Conservation (phyloP, 371 early-diverging fungal genomes). For the Coemansia sp. region DNA sequence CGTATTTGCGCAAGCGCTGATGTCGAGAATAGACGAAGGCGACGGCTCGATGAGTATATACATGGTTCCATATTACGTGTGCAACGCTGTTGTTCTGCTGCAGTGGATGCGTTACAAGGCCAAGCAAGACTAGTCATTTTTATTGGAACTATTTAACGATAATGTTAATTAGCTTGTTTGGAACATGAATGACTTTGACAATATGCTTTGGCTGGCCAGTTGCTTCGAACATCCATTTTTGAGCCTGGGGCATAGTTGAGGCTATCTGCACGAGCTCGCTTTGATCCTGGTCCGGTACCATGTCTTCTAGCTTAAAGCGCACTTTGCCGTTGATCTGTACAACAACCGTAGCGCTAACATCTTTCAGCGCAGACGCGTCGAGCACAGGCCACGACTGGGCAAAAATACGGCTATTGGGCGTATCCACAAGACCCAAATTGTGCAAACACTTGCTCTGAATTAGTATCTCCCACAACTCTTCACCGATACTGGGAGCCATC, state of each 20-base stretch:
- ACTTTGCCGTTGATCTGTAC: conserved; percentile 78
- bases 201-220: conserved; percentile 52
- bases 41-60: neutral
- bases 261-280: conserved; percentile 55
- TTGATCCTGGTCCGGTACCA: conserved; percentile 43
- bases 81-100: neutral
- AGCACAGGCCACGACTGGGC: conserved; percentile 64
- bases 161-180: conserved; percentile 75
- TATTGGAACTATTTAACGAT: conserved; percentile 50
- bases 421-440: neutral
- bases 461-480: conserved; percentile 67
- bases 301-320: conserved; percentile 62
- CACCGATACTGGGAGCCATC: conserved; percentile 70
- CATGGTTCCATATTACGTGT: neutral
- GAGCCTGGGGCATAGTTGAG: conserved; percentile 47
- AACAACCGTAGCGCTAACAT: conserved; percentile 20
- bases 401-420: conserved; percentile 53
- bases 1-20: neutral
- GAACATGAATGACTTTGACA: conserved; percentile 67
- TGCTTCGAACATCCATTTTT: conserved; percentile 51
- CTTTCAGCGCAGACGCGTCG: conserved; percentile 50
- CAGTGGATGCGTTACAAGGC: conserved; percentile 13
- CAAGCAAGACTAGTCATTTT: conserved; percentile 4
- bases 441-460: neutral
- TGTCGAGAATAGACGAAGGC: neutral